Base-by-base conservation (phyloP, 2,329 filamentous ascomycete species). In the Hypoxylon sp. region DNA sequence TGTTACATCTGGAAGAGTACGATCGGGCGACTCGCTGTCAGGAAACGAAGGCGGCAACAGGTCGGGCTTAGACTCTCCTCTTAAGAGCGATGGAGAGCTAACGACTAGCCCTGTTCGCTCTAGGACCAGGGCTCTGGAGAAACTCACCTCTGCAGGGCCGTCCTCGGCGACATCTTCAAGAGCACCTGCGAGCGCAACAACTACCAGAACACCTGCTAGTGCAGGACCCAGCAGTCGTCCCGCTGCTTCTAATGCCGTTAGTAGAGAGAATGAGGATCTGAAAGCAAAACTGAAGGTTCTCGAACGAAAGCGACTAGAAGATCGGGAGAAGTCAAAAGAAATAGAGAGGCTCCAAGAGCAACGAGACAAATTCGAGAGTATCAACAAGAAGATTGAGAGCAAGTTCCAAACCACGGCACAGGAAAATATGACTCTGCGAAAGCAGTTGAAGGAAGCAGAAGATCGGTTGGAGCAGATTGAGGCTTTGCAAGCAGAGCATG, bases 311-410 rank as follows among this genome's bases (percentile, higher is more conserved):
- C 84, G 93, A 60, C 76, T 86, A 11, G 95, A 98, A 68, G 93
- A 97, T 73, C 87, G 93, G 18, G 94, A 97, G 71, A 92, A 93
- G 75, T 78, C 97, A 53, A 93, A 95, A 74, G 86, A 85, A 11
- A 78, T 97, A 49, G 92, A 97, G 60, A 89, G 90, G 69, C 80
- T 94, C 14, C 89, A 94, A 74, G 84, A 87, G 16, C 92, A 96
- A 72, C 85, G 89, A 26, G 91, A 95, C 73, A 91, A 90, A 69
- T 93, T 91, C 67, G 92, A 97, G 76, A 84, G 80, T 4, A 93
- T 98, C 68, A 94, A 97, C 50, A 91, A 97, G 74, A 97, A 96
- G 73, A 81, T 99, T 48, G 93, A 97, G 75, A 84, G 88, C 38
- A 98, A 97, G 78, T 93, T 93, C 68, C 93, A 96, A 74, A 88